Evolutionary conservation across 2,329 filamentous ascomycete genomes (phyloP).

Genomic region (Cladophialophora chaetospira): DNA sequence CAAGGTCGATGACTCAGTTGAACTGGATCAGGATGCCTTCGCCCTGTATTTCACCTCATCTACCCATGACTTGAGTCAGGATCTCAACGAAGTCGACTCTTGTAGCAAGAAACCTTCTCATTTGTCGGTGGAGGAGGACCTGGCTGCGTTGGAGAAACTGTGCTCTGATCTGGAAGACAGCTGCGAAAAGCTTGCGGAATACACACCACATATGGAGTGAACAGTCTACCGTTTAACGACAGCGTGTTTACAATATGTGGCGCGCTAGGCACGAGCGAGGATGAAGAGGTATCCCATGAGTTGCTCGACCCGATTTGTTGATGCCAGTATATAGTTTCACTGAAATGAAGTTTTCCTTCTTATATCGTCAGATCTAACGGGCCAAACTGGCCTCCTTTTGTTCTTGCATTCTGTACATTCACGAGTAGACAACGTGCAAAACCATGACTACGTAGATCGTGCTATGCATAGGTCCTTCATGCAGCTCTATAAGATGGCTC

Average conservation of each 20-base stretch:
- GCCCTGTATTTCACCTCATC: slow-evolving; percentile 22
- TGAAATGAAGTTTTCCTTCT: neutral
- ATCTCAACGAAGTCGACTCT: too few species aligned
- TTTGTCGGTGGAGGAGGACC: slow-evolving; percentile 16
- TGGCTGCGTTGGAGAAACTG: slow-evolving; percentile 18
- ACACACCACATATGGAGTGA: slow-evolving; percentile 22
- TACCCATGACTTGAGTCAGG: slow-evolving; percentile 6
- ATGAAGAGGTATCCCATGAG: neutral
- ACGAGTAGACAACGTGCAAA: too few species aligned
- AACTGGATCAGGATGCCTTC: slow-evolving; percentile 36
- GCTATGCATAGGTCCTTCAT: too few species aligned
- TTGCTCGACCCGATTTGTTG: neutral
- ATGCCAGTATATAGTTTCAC: slow-evolving; percentile 2
- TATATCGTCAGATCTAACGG: too few species aligned
- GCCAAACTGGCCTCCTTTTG: too few species aligned
- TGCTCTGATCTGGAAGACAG: slow-evolving; percentile 28
- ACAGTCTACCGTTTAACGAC: neutral
- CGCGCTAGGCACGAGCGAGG: too few species aligned
- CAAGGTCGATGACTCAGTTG: slow-evolving; percentile 50
- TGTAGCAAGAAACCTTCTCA: neutral
- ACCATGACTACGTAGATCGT: too few species aligned
- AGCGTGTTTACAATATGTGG: neutral
- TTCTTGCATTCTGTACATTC: too few species aligned
- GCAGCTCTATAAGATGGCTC: too few species aligned
- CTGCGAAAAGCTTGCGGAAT: slow-evolving; percentile 21